Percentiles rank a stretch among this genome's conserved stretches.
Conservation (phyloP, 345 rosid species). For the Euphorbia lathyris region DNA sequence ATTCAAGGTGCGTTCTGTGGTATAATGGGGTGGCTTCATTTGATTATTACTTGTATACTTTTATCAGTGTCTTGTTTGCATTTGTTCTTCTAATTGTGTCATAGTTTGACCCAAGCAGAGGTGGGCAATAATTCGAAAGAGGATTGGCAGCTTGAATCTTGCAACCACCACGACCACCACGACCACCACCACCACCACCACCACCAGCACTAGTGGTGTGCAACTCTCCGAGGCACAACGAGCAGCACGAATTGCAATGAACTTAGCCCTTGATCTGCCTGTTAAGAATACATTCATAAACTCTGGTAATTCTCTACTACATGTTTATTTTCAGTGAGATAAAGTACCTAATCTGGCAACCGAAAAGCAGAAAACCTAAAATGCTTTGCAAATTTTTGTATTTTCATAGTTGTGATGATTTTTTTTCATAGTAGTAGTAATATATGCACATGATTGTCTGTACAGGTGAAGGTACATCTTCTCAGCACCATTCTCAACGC, state of each 20-base stretch:
- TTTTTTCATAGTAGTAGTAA: neutral
- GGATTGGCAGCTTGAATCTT: slow-evolving; percentile 30
- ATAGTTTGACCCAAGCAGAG: slow-evolving; percentile 53
- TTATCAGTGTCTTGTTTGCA: neutral
- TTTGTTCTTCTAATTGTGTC: slow-evolving; percentile 24
- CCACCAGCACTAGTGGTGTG: slow-evolving; percentile 32
- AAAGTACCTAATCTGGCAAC: slow-evolving; percentile 2
- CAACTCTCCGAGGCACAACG: slow-evolving; percentile 67
- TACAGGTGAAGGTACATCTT: slow-evolving; percentile 36
- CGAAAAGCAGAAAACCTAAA: slow-evolving; percentile 1
- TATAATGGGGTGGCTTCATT: neutral
- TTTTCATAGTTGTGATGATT: neutral
- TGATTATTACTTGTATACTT: neutral
- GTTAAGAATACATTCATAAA: slow-evolving; percentile 38
- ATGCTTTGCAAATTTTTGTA: neutral
- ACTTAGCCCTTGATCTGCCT: slow-evolving; percentile 66
- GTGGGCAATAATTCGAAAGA: slow-evolving; percentile 59
- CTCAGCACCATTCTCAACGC: slow-evolving; percentile 44
- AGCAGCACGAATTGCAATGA: slow-evolving; percentile 81
- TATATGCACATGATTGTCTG: slow-evolving; percentile 1
- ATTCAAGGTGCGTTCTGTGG: neutral
- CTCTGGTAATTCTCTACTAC: slow-evolving; percentile 31
- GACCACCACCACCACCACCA: neutral
- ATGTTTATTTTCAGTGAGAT: slow-evolving; percentile 4
- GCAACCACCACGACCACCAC: slow-evolving; percentile 15